phyloP scores from a whole-genome alignment of 306 rosid species.

The Trifolium subterraneum region DNA sequence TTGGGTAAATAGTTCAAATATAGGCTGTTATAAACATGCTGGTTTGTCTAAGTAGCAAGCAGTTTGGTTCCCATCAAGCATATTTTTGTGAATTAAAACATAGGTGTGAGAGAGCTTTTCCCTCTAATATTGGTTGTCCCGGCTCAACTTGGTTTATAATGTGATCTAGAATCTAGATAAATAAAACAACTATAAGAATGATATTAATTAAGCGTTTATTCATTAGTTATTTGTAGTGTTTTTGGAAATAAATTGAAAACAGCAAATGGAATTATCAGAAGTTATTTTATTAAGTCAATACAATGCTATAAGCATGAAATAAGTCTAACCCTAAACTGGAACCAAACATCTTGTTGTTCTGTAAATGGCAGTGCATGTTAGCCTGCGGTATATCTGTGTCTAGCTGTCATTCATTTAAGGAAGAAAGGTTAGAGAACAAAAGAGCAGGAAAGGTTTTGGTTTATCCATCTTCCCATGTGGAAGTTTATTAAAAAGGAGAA shows the following conservation, averaged over 20 bases:
- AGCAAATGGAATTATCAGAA: not conserved
- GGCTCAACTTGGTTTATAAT: no score
- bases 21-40: not conserved
- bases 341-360: not conserved
- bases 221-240: not conserved
- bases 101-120: no score
- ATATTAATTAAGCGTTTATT: not conserved
- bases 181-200: not conserved
- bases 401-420: not conserved
- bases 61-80: no score
- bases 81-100: no score
- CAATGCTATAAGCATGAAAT: not conserved
- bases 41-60: not conserved
- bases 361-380: not conserved
- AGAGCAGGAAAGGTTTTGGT: not conserved
- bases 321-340: not conserved
- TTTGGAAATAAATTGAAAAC: not conserved
- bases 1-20: not conserved
- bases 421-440: not conserved
- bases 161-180: no score
- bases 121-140: no score
- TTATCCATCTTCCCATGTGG: not conserved
- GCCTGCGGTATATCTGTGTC: not conserved
- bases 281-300: not conserved
- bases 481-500: not conserved